phyloP scores from a whole-genome alignment of 2,329 filamentous ascomycete genomes.

The Fusarium staphyleae region DNA sequence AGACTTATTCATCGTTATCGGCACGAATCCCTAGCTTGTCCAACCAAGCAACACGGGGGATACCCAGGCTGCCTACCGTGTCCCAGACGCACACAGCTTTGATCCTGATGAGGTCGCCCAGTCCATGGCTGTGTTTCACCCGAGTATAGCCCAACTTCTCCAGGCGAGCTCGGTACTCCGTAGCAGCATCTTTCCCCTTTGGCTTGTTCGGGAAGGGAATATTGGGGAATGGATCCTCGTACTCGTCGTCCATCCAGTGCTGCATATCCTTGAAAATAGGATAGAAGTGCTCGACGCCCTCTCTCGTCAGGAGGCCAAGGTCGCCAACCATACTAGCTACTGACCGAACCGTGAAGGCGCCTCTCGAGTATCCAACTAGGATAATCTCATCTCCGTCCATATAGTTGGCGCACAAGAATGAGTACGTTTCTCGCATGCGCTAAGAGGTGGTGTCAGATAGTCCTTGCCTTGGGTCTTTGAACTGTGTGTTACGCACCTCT shows the following conservation, averaged over 20 bases:
- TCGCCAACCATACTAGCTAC: slow-evolving; percentile 61
- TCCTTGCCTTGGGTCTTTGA: background rate
- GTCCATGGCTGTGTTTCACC: slow-evolving; percentile 49
- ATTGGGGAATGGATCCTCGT: slow-evolving; percentile 56
- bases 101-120: slow-evolving; percentile 54
- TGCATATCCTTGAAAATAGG: slow-evolving; percentile 65
- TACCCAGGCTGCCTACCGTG: slow-evolving; percentile 53
- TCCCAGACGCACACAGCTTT: slow-evolving; percentile 57
- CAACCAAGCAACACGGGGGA: slow-evolving; percentile 56
- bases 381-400: slow-evolving; percentile 64
- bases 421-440: slow-evolving; percentile 66
- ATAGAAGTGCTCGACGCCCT: slow-evolving; percentile 62
- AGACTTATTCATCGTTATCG: slow-evolving; percentile 56
- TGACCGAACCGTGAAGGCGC: slow-evolving; percentile 65
- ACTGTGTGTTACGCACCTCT: slow-evolving; percentile 49
- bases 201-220: slow-evolving; percentile 59
- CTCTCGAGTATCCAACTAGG: slow-evolving; percentile 64
- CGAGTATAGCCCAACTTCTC: slow-evolving; percentile 54
- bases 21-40: slow-evolving; percentile 55
- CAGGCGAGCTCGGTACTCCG: slow-evolving; percentile 54
- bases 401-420: slow-evolving; percentile 69
- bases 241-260: slow-evolving; percentile 56
- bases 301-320: slow-evolving; percentile 60
- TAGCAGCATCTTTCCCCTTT: slow-evolving; percentile 51
- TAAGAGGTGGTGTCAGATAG: slow-evolving; percentile 41